Evolutionary conservation across 352 stramenopile species (phyloP), one percentile per base, ranked within the genome.

Genomic region (Phytophthora palmivora): DNA sequence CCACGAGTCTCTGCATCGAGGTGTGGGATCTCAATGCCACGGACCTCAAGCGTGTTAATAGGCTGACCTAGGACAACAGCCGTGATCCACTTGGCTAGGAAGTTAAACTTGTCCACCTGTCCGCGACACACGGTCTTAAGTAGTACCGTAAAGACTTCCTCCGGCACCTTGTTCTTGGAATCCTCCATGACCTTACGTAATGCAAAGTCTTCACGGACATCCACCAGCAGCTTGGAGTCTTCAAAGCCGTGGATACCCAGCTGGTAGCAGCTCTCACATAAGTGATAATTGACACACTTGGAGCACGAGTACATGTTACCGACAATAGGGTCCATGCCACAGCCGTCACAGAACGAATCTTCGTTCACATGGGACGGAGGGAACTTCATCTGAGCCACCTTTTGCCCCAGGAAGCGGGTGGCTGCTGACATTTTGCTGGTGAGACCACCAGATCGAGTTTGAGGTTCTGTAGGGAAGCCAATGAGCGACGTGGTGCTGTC

Each of bases 281-380:
- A 65, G 47, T 73, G 76, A 65, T 92, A 96, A 63, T 96, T 95
- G 38, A 78, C 67, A 68, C 88, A 96, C 63, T 80, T 86, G 57
- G 86, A 95, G 72, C 88, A 96, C 53, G 88, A 91, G 58, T 91
- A 96, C 84, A 94, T 94, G 74, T 94, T 85, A 28, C 88, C 88
- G 14, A 95, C 69, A 60, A 96, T 91, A 15, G 88, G 88, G 59
- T 95, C 86, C 88, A 96, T 92, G 56, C 88, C 88, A 50, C 88
- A 96, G 53, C 88, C 88, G 55, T 96, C 88, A 63, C 88, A 96
- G 78, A 96, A 96, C 61, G 88, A 95, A 64, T 96, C 84, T 12
- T 92, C 82, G 69, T 96, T 92, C 39, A 96, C 78, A 47, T 94
- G 79, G 7, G 72, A 73, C 12, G 82, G 61, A 39, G 84, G 75